Conservation (phyloP, 345 rosid species). For the Lumnitzera racemosa region DNA sequence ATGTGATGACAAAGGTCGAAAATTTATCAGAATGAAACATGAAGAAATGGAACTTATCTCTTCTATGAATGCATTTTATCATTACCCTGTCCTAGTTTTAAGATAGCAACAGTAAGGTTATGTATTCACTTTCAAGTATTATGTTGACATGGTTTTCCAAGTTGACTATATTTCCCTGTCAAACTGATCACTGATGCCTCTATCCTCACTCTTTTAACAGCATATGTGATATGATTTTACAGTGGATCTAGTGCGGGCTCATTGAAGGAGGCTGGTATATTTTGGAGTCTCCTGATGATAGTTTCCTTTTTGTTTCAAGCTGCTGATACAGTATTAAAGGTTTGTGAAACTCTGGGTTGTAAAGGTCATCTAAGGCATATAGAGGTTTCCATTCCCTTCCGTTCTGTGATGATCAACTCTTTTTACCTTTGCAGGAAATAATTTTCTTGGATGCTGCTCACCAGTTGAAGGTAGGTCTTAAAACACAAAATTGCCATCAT, state of each 20-base stretch:
- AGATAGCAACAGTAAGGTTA: too few species aligned
- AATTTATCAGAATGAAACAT: too few species aligned
- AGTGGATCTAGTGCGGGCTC: slow-evolving; percentile 85
- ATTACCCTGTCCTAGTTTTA: too few species aligned
- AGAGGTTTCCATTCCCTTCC: background rate
- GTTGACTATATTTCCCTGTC: too few species aligned
- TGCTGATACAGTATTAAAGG: slow-evolving; percentile 83
- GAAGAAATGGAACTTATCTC: too few species aligned
- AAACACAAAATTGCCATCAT: too few species aligned
- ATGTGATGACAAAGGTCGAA: too few species aligned
- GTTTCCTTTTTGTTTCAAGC: slow-evolving; percentile 87
- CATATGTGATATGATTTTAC: slow-evolving; percentile 16
- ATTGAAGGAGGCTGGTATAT: slow-evolving; percentile 60
- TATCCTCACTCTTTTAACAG: background rate
- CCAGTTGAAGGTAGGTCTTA: slow-evolving; percentile 44
- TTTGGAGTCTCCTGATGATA: slow-evolving; percentile 91
- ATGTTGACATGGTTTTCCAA: too few species aligned
- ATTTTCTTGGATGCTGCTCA: slow-evolving; percentile 57
- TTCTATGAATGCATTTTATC: too few species aligned
- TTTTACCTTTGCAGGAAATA: slow-evolving; percentile 54
- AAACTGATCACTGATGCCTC: too few species aligned
- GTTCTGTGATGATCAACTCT: slow-evolving; percentile 13
- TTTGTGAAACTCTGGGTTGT: slow-evolving; percentile 24
- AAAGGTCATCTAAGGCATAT: slow-evolving; percentile 5
- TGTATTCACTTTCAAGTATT: too few species aligned